Evolutionary conservation across 192 early-diverging fungal genomes (phyloP).

Genomic region (Podila epigama): DNA sequence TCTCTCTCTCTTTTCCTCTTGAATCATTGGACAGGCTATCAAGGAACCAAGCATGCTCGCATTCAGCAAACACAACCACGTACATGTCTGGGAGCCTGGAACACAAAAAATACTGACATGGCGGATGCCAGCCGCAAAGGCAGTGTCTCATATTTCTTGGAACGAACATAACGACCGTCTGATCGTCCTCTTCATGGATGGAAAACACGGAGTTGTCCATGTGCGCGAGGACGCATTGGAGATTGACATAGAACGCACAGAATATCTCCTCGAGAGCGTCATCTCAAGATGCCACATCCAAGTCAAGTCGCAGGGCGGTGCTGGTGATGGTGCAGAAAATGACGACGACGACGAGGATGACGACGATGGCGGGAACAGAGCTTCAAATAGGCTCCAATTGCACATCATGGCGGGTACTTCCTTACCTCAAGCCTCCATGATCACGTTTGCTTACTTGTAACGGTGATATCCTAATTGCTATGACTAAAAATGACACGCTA

Average conservation of each 20-base stretch:
- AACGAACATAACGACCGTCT: slow-evolving; percentile 1
- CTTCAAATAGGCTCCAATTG: slow-evolving; percentile 21
- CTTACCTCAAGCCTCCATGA: background rate
- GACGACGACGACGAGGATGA: slow-evolving; percentile 27
- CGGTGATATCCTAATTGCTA: background rate
- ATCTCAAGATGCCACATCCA: slow-evolving; percentile 38
- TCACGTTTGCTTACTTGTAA: slow-evolving; percentile 27
- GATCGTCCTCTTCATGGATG: slow-evolving; percentile 42
- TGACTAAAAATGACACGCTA: too few relatives aligned
- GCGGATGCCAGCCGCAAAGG: slow-evolving; percentile 34
- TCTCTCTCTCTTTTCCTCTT: background rate
- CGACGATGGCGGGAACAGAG: slow-evolving; percentile 1
- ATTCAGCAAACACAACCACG: slow-evolving; percentile 28
- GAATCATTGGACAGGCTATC: background rate
- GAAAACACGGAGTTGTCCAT: slow-evolving; percentile 28
- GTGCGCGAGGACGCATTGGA: background rate
- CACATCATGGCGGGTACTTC: slow-evolving; percentile 17
- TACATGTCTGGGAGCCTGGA: slow-evolving; percentile 19
- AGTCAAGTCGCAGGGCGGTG: slow-evolving; percentile 15
- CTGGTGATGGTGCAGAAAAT: slow-evolving; percentile 16
- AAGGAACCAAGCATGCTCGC: slow-evolving; percentile 8
- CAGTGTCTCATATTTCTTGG: slow-evolving; percentile 33
- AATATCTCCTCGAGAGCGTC: slow-evolving; percentile 18
- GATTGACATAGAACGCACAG: slow-evolving; percentile 12
- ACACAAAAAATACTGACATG: slow-evolving; percentile 14